Evolutionary conservation across 2,329 filamentous ascomycete species (phyloP).

Genomic region (Ophiocordyceps sinensis): DNA sequence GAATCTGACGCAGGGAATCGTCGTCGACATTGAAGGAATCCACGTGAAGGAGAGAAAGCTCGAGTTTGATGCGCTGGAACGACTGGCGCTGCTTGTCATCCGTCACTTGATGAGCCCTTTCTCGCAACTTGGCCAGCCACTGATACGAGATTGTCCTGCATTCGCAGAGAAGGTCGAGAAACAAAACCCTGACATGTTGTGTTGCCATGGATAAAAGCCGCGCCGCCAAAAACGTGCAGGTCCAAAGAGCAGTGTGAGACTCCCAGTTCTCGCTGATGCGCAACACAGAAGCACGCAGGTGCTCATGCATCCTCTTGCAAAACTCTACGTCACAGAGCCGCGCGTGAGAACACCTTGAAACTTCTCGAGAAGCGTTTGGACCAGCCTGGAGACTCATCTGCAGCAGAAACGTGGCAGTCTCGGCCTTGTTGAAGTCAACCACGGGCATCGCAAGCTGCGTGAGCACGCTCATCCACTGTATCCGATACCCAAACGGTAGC

Average conservation of each 20-base stretch:
- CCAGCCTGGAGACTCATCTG: conserved; percentile 10
- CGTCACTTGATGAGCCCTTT: background rate
- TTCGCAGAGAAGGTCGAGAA: background rate
- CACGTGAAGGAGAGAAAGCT: background rate
- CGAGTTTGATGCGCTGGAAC: background rate
- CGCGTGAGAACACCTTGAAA: background rate
- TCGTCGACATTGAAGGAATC: background rate
- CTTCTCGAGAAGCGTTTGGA: background rate
- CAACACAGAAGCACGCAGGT: conserved; percentile 3
- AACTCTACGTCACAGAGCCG: background rate
- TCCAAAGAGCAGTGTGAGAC: conserved; percentile 6
- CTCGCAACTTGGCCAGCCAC: background rate
- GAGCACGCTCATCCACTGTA: conserved; percentile 10
- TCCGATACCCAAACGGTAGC: conserved; percentile 5
- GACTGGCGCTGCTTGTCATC: background rate
- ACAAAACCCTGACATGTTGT: background rate
- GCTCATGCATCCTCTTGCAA: background rate
- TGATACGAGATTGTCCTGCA: background rate
- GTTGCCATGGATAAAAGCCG: conserved; percentile 5
- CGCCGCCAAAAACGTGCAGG: conserved; percentile 7
- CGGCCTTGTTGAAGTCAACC: conserved; percentile 10
- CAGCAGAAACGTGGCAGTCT: conserved; percentile 7
- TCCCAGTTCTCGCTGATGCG: conserved; percentile 7
- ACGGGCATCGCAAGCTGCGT: conserved; percentile 8
- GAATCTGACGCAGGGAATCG: background rate